A percentile compares a stretch with the other conserved stretches of the same genome.
Evolutionary conservation across 2,329 filamentous ascomycete species (phyloP).

Genomic region (Colletotrichum lini): DNA sequence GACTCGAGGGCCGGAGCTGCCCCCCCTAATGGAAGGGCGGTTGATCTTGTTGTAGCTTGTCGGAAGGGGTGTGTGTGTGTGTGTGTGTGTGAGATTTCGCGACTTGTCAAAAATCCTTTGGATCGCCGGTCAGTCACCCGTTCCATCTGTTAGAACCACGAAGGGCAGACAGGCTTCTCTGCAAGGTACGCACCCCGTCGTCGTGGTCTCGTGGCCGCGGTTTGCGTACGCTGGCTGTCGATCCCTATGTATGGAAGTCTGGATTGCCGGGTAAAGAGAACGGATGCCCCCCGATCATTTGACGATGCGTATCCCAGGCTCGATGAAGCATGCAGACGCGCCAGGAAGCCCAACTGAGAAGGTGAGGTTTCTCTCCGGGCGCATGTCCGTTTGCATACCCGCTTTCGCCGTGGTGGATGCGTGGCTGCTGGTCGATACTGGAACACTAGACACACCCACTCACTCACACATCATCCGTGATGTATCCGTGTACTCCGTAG

Average conservation of each 20-base stretch:
- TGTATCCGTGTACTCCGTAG: too few species aligned
- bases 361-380: constrained; percentile 15
- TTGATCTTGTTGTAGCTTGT: neutral
- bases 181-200: constrained; percentile 36
- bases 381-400: constrained; percentile 26
- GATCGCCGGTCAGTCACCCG: constrained; percentile 12
- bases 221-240: constrained; percentile 31
- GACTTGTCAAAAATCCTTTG: constrained; percentile 24
- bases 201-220: constrained; percentile 34
- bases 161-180: constrained; percentile 18
- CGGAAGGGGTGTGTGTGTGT: neutral
- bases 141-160: constrained; percentile 5
- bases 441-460: constrained; percentile 8
- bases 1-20: constrained; percentile 11
- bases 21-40: constrained; percentile 1
- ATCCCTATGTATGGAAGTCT: constrained; percentile 31
- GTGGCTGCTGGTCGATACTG: neutral
- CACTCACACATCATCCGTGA: neutral
- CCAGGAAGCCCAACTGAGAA: constrained; percentile 12
- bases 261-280: constrained; percentile 15
- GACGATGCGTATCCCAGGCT: constrained; percentile 24
- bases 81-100: constrained; percentile 12
- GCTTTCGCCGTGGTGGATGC: neutral
- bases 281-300: constrained; percentile 36
- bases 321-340: neutral